phyloP scores from a whole-genome alignment of 106 monocot genomes.

The Dendrobium catenatum region DNA sequence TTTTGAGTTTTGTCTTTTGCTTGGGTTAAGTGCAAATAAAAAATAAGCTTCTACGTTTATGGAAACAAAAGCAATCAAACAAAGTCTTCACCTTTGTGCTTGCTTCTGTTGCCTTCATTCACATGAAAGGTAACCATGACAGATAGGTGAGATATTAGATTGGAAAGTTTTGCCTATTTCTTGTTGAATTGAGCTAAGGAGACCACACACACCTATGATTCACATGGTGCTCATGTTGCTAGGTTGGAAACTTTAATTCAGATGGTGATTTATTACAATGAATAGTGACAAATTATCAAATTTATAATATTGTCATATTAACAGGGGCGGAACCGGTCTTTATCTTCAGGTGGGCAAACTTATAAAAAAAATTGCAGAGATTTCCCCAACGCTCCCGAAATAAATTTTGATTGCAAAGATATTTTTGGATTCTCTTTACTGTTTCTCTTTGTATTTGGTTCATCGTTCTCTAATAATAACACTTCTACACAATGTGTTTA shows the following conservation, averaged over 20 bases:
- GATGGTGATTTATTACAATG: background rate
- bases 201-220: background rate
- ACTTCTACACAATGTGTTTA: too few relatives aligned
- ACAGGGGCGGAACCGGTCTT: too few relatives aligned
- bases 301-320: too few relatives aligned
- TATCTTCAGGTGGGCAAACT: too few relatives aligned
- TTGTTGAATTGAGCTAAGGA: background rate
- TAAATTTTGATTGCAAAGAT: too few relatives aligned
- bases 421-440: too few relatives aligned
- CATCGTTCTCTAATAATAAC: too few relatives aligned
- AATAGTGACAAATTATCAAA: too few relatives aligned
- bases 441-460: too few relatives aligned
- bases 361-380: too few relatives aligned
- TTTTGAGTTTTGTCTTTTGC: background rate
- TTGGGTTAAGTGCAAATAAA: background rate
- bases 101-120: background rate
- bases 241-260: constrained; percentile 2
- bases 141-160: background rate
- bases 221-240: constrained; percentile 9
- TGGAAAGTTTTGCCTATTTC: background rate
- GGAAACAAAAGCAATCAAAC: background rate
- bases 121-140: background rate
- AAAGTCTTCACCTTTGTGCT: background rate
- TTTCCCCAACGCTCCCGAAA: too few relatives aligned
- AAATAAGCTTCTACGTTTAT: background rate